Percentiles rank a stretch among this genome's conserved stretches.
phyloP scores from a whole-genome alignment of 768 basidiomycete genomes.

The Coprinopsis sp. region DNA sequence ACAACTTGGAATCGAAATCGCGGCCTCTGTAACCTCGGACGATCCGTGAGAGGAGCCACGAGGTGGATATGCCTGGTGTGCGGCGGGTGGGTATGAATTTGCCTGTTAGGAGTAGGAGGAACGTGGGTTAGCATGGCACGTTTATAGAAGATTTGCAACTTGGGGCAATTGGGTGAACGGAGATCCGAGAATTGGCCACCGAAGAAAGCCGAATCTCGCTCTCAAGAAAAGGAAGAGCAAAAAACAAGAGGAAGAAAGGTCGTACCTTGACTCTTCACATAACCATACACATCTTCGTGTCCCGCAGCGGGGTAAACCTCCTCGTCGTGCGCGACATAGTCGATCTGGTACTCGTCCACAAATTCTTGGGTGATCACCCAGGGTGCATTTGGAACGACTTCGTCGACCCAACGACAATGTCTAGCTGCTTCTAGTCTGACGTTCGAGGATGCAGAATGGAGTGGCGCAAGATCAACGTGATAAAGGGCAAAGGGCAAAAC shows the following conservation, averaged over 20 bases:
- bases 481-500: not conserved
- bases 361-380: conserved; percentile 87
- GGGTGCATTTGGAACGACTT: conserved; percentile 85
- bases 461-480: too few species aligned
- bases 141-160: not conserved
- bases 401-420: conserved; percentile 97
- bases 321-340: conserved; percentile 97
- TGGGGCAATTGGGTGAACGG: not conserved
- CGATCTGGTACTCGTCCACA: conserved; percentile 80
- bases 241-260: not conserved
- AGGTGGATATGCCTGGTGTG: conserved; percentile 93
- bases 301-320: conserved; percentile 78
- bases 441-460: too few species aligned
- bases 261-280: conserved; percentile 76
- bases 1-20: conserved; percentile 84
- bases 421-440: conserved; percentile 87
- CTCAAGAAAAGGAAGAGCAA: not conserved
- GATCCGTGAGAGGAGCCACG: conserved; percentile 87
- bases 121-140: not conserved
- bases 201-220: not conserved
- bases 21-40: conserved; percentile 81
- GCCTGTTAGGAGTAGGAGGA: conserved; percentile 40
- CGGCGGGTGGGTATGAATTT: conserved; percentile 94
- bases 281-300: conserved; percentile 80
- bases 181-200: not conserved